Evolutionary conservation across 2,329 filamentous ascomycete genomes (phyloP).

Genomic region (Neospermospora avenae): DNA sequence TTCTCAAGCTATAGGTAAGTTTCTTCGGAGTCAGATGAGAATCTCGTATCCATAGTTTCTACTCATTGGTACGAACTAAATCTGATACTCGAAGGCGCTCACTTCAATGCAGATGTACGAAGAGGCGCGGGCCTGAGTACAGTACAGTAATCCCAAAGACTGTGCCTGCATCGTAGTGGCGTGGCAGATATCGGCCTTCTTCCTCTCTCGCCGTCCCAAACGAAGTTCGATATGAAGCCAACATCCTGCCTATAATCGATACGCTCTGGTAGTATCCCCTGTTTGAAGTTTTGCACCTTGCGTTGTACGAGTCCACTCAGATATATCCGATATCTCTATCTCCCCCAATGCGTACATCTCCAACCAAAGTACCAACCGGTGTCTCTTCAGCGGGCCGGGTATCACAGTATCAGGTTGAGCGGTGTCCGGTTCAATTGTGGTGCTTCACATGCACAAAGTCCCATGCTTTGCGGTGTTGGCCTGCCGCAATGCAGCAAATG

Average conservation of each 20-base stretch:
- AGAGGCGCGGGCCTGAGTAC: neutral
- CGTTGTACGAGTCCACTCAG: neutral
- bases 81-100: too few species aligned
- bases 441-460: neutral
- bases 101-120: too few species aligned
- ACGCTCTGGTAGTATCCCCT: neutral
- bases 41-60: neutral
- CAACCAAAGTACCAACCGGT: neutral
- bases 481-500: neutral
- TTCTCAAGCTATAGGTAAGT: too few species aligned
- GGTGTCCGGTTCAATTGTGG: neutral
- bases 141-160: neutral
- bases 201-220: neutral
- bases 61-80: neutral
- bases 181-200: neutral
- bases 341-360: neutral
- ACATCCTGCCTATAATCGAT: neutral
- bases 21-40: too few species aligned
- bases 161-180: neutral
- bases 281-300: neutral
- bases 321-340: neutral
- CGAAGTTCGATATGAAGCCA: neutral
- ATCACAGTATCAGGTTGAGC: neutral
- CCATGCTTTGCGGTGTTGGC: neutral
- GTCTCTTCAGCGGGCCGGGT: neutral